These are phyloP conservation scores for Artemisia argyi DNA, from an alignment of 129 eudicot species.

Conservation along the genomic window DNA sequence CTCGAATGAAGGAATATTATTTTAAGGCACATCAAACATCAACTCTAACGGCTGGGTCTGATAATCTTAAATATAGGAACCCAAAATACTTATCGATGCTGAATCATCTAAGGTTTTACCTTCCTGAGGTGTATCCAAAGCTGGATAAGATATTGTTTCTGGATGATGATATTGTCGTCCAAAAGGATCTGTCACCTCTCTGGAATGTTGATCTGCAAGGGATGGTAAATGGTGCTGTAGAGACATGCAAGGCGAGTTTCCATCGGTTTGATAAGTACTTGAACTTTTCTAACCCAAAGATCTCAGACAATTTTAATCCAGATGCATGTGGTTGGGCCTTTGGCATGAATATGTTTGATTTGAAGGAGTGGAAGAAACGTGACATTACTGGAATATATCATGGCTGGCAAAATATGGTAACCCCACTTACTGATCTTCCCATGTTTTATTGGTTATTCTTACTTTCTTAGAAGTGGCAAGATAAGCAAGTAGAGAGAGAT, in stretches of 20 bases:
- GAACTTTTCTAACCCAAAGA: slow-evolving; percentile 90
- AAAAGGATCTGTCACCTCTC: slow-evolving; percentile 86
- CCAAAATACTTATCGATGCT: slow-evolving; percentile 95
- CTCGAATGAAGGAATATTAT: slow-evolving; percentile 87
- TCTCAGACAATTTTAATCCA: slow-evolving; percentile 78
- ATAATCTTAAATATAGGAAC: slow-evolving; percentile 93
- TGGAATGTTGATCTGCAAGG: slow-evolving; percentile 91
- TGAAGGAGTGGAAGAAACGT: slow-evolving; percentile 86
- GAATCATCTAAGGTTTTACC: slow-evolving; percentile 93
- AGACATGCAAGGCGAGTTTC: slow-evolving; percentile 99
- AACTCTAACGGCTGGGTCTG: slow-evolving; percentile 60
- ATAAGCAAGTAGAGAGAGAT: not conserved
- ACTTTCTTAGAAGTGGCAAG: slow-evolving; percentile 7
- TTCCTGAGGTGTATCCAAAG: slow-evolving; percentile 96
- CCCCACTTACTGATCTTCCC: not conserved
- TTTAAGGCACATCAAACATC: slow-evolving; percentile 89
- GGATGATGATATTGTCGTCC: slow-evolving; percentile 98
- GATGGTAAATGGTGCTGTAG: slow-evolving; percentile 99
- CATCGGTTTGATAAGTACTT: slow-evolving; percentile 94
- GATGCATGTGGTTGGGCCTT: slow-evolving; percentile 99
- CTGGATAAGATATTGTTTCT: slow-evolving; percentile 82
- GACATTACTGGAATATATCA: slow-evolving; percentile 98
- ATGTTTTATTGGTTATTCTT: not conserved
- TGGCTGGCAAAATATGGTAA: slow-evolving; percentile 88
- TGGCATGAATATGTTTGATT: slow-evolving; percentile 96